A percentile compares a stretch with the other conserved stretches of the same genome.
Evolutionary conservation across 2,329 filamentous ascomycete genomes (phyloP).

Genomic region (Xylaria sp.): DNA sequence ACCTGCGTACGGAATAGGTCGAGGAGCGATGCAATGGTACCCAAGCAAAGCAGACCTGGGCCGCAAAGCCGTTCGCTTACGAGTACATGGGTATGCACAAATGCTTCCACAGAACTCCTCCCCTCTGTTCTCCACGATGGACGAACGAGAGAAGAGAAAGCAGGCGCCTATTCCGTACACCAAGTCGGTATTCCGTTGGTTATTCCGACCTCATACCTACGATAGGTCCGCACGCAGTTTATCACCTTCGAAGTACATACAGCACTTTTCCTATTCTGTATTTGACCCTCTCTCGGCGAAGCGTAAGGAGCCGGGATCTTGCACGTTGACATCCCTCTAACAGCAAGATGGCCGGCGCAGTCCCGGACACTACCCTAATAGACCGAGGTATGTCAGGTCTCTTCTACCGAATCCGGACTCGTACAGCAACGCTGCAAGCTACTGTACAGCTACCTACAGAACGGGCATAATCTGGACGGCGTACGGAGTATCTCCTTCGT

Average conservation of each 20-base stretch:
- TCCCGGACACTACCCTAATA: background rate
- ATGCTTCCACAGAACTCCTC: background rate
- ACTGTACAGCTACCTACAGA: background rate
- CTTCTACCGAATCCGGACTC: background rate
- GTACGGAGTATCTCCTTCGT: background rate
- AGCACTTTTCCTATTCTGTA: background rate
- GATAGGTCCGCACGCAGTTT: too few species aligned
- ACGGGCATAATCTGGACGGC: background rate
- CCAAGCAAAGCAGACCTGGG: conserved; percentile 18
- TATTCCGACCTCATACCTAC: too few species aligned
- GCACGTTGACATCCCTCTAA: background rate
- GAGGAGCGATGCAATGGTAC: conserved; percentile 18
- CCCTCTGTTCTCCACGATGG: background rate
- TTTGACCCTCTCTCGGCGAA: background rate
- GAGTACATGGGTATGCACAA: background rate
- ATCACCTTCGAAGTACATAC: background rate
- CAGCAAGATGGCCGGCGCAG: too few species aligned
- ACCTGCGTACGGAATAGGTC: background rate
- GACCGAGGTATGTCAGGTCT: background rate
- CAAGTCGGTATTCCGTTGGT: background rate
- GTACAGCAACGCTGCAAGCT: background rate
- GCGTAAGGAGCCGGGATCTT: background rate
- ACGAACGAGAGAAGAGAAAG: too few species aligned
- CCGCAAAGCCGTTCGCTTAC: conserved; percentile 19
- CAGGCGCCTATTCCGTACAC: too few species aligned